These are phyloP conservation scores for Pestalotiopsis fici DNA, from an alignment of 2,329 filamentous ascomycete species.

Conservation along the genomic window DNA sequence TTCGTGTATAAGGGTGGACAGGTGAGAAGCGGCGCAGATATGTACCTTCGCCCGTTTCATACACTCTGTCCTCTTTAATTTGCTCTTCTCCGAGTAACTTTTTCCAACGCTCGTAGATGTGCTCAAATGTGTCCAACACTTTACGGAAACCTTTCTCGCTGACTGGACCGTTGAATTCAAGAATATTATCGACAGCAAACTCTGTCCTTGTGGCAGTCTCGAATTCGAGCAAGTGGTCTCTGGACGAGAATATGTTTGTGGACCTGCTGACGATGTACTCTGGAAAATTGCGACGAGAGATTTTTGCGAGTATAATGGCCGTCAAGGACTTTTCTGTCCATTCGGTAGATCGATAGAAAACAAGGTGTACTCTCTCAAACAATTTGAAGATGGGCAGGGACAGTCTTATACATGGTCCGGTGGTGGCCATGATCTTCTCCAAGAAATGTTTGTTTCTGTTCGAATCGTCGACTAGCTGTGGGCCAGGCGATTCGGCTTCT, in stretches of 20 bases:
- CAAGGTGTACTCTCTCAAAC: slow-evolving; percentile 91
- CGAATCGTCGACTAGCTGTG: slow-evolving; percentile 35
- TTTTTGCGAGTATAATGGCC: slow-evolving; percentile 90
- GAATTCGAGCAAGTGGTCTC: slow-evolving; percentile 79
- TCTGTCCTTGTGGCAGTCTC: slow-evolving; percentile 84
- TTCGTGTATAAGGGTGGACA: slow-evolving; percentile 89
- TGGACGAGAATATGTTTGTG: slow-evolving; percentile 81
- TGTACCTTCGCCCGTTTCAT: slow-evolving; percentile 80
- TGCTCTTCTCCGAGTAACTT: slow-evolving; percentile 72
- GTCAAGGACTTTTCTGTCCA: slow-evolving; percentile 98
- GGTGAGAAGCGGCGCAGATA: slow-evolving; percentile 90
- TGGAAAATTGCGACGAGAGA: slow-evolving; percentile 84
- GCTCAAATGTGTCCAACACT: slow-evolving; percentile 72
- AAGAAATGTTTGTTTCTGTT: slow-evolving; percentile 77
- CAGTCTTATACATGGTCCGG: slow-evolving; percentile 83
- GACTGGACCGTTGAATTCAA: slow-evolving; percentile 77
- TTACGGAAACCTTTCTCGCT: slow-evolving; percentile 65
- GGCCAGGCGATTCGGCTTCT: slow-evolving; percentile 29
- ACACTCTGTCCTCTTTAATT: slow-evolving; percentile 73
- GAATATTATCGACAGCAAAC: slow-evolving; percentile 75
- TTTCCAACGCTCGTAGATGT: slow-evolving; percentile 81
- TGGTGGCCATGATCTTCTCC: slow-evolving; percentile 73
- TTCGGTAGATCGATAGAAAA: slow-evolving; percentile 93
- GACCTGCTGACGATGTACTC: slow-evolving; percentile 89
- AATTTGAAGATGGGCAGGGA: slow-evolving; percentile 72